These are phyloP conservation scores for Xerocomus potaroensis DNA, from an alignment of 768 basidiomycete genomes.

Conservation along the genomic window DNA sequence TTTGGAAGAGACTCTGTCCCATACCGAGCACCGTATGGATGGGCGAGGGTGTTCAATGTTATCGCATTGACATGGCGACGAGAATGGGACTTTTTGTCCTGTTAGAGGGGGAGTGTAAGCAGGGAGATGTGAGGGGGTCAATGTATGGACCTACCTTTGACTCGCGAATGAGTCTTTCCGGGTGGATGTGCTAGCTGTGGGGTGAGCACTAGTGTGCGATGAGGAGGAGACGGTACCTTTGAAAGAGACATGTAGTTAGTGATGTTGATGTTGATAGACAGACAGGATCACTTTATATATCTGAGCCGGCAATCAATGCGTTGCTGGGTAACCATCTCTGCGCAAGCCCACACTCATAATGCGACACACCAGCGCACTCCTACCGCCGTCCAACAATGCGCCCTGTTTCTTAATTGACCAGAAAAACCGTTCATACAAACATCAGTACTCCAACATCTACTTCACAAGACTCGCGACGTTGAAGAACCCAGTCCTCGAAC, in stretches of 20 bases:
- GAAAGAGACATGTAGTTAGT: constrained; percentile 68
- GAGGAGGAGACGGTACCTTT: constrained; percentile 37
- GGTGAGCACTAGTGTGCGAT: background rate
- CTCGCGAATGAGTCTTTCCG: constrained; percentile 59
- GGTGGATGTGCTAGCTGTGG: constrained; percentile 53
- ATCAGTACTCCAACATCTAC: constrained; percentile 74
- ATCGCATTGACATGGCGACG: constrained; percentile 35
- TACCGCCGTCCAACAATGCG: constrained; percentile 26
- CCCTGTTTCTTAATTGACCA: constrained; percentile 42
- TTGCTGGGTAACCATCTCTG: background rate
- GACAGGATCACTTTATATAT: too few relatives aligned
- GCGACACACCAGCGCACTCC: constrained; percentile 27
- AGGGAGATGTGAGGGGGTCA: background rate
- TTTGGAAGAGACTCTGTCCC: constrained; percentile 68
- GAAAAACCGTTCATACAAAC: constrained; percentile 51
- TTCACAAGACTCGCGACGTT: constrained; percentile 54
- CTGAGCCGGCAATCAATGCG: too few relatives aligned
- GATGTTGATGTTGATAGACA: too few relatives aligned
- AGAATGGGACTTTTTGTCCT: constrained; percentile 44
- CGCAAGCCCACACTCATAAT: background rate
- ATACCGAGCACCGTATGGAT: constrained; percentile 61
- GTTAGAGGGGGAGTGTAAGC: background rate
- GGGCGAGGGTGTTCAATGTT: constrained; percentile 30
- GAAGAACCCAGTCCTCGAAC: constrained; percentile 42
- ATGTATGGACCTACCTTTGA: constrained; percentile 30